These are phyloP conservation scores for Leccinum uliginosum DNA, from an alignment of 768 basidiomycete genomes.

Conservation along the genomic window DNA sequence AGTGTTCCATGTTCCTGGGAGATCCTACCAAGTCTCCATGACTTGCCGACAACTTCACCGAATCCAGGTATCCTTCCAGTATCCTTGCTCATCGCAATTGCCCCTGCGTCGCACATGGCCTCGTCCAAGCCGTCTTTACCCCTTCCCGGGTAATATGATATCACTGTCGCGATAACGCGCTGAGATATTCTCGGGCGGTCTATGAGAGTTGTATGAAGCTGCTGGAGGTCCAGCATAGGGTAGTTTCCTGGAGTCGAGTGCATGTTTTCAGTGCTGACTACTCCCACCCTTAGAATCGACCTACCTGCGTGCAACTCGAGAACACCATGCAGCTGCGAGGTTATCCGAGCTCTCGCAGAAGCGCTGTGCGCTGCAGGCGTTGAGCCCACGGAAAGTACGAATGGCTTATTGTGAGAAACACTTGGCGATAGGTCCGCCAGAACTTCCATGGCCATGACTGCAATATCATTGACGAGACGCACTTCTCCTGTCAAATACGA, in stretches of 20 bases:
- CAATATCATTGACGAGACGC: constrained; percentile 62
- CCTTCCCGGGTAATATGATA: constrained; percentile 76
- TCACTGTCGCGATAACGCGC: constrained; percentile 63
- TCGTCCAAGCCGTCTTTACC: constrained; percentile 60
- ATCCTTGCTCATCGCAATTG: constrained; percentile 85
- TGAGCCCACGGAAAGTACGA: constrained; percentile 78
- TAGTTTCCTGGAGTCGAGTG: constrained; percentile 58
- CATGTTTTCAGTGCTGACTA: not conserved
- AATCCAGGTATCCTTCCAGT: constrained; percentile 67
- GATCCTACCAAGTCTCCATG: constrained; percentile 61
- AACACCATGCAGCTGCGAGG: constrained; percentile 48
- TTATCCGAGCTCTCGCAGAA: constrained; percentile 45
- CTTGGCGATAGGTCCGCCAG: constrained; percentile 35
- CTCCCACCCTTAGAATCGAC: constrained; percentile 7
- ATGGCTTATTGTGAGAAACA: constrained; percentile 40
- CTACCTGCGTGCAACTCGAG: constrained; percentile 76
- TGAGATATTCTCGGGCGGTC: constrained; percentile 55
- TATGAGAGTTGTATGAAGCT: constrained; percentile 69
- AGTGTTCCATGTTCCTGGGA: constrained; percentile 81
- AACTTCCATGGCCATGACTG: constrained; percentile 48
- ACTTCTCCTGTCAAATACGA: constrained; percentile 68
- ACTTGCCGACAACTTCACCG: constrained; percentile 65
- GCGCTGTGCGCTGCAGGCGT: constrained; percentile 85
- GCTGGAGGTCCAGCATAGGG: constrained; percentile 80
- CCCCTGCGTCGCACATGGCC: constrained; percentile 81